phyloP scores from a whole-genome alignment of 202 grass and related monocot genomes.

The Eragrostis tef region DNA sequence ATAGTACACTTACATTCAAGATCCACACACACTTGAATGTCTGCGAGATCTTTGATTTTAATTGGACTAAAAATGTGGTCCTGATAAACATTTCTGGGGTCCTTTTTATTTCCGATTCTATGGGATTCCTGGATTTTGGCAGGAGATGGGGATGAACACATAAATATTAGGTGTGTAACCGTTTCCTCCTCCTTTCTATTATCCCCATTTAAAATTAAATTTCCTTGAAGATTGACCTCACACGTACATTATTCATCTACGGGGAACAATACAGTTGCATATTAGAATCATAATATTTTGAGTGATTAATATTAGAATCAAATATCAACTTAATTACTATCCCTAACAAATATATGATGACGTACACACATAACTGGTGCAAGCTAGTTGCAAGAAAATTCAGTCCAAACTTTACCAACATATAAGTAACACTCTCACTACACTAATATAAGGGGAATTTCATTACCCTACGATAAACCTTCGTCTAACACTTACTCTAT shows the following conservation, averaged over 20 bases:
- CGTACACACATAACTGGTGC: background rate
- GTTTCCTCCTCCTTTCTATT: background rate
- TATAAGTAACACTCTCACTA: background rate
- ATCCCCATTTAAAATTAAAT: conserved; percentile 11
- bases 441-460: no score
- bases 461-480: no score
- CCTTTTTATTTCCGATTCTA: background rate
- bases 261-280: no score
- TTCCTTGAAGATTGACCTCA: background rate
- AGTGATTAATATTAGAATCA: background rate
- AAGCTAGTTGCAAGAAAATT: background rate
- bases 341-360: background rate
- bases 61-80: conserved; percentile 29
- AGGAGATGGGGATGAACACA: conserved; percentile 5
- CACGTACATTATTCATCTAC: no score
- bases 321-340: background rate
- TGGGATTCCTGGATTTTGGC: conserved; percentile 14
- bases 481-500: no score
- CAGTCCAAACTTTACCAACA: background rate
- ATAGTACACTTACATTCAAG: background rate
- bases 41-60: conserved; percentile 18
- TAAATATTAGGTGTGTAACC: background rate
- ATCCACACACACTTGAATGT: conserved; percentile 24
- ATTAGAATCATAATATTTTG: background rate
- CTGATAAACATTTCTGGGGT: conserved; percentile 9